phyloP scores from a whole-genome alignment of 2,329 filamentous ascomycete genomes.

The Cercospora nicotianae region DNA sequence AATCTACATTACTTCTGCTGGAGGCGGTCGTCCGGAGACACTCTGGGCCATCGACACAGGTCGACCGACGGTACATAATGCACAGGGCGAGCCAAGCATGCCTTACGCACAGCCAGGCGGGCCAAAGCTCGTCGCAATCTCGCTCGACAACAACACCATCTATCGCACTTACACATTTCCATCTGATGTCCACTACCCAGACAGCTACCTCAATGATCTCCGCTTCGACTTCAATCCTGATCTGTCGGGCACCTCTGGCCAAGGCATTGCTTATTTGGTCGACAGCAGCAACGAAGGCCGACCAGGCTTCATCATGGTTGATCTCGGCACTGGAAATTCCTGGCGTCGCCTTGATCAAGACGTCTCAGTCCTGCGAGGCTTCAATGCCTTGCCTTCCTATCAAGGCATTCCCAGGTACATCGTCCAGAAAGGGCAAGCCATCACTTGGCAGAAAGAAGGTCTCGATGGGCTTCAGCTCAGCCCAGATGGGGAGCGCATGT shows the following conservation, averaged over 20 bases:
- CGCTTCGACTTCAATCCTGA: slow-evolving; percentile 50
- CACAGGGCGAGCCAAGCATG: slow-evolving; percentile 42
- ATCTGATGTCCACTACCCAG: slow-evolving; percentile 46
- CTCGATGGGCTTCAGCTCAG: slow-evolving; percentile 43
- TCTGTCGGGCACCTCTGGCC: slow-evolving; percentile 40
- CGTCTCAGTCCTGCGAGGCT: slow-evolving; percentile 35
- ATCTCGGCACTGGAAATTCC: slow-evolving; percentile 45
- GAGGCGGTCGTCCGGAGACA: slow-evolving; percentile 41
- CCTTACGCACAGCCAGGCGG: slow-evolving; percentile 49
- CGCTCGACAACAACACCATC: slow-evolving; percentile 45
- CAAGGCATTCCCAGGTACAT: slow-evolving; percentile 38
- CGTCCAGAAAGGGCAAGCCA: slow-evolving; percentile 30
- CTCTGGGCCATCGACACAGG: slow-evolving; percentile 51
- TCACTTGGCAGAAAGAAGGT: slow-evolving; percentile 37
- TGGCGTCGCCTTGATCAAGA: slow-evolving; percentile 45
- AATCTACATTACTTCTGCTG: slow-evolving; percentile 46
- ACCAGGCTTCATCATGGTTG: slow-evolving; percentile 50
- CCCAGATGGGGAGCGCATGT: slow-evolving; percentile 43
- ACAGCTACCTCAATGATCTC: slow-evolving; percentile 51
- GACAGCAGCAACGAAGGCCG: slow-evolving; percentile 50
- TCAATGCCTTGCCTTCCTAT: slow-evolving; percentile 37
- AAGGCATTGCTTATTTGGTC: slow-evolving; percentile 49
- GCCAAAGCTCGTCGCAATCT: slow-evolving; percentile 48
- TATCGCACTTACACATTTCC: slow-evolving; percentile 47
- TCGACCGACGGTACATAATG: slow-evolving; percentile 45